phyloP scores from a whole-genome alignment of 1,284 basidiomycete species.

The Psilocybe mexicana region DNA sequence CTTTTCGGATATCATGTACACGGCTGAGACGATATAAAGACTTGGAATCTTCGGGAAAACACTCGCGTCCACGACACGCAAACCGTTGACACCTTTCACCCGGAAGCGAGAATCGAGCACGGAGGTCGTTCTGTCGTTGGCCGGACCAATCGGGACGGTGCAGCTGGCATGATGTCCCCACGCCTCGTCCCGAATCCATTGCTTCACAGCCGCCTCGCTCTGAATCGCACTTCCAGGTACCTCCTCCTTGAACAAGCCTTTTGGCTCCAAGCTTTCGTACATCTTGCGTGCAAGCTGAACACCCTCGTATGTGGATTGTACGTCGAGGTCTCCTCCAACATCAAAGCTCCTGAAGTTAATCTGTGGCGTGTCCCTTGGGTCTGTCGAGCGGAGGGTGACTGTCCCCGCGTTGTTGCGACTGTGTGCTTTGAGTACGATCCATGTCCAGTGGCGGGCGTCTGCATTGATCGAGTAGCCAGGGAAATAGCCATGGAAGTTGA shows the following conservation, averaged over 20 bases:
- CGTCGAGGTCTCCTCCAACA: constrained; percentile 7
- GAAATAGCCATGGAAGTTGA: constrained; percentile 15
- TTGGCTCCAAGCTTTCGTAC: not conserved
- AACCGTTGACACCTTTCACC: constrained; percentile 11
- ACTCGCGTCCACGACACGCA: constrained; percentile 13
- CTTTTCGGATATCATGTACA: constrained; percentile 16
- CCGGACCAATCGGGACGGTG: constrained; percentile 10
- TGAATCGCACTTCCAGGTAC: constrained; percentile 6
- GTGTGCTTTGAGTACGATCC: constrained; percentile 13
- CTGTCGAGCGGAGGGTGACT: constrained; percentile 7
- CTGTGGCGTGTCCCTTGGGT: constrained; percentile 6
- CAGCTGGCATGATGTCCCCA: constrained; percentile 15
- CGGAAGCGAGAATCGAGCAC: constrained; percentile 10
- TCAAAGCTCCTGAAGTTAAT: constrained; percentile 12
- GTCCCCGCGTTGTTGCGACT: constrained; percentile 10
- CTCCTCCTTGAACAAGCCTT: constrained; percentile 6
- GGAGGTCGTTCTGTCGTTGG: constrained; percentile 2
- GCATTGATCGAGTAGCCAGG: constrained; percentile 12
- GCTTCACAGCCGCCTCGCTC: constrained; percentile 7
- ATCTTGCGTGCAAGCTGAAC: constrained; percentile 9
- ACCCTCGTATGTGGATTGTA: constrained; percentile 6
- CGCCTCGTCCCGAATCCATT: constrained; percentile 8
- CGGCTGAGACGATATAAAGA: constrained; percentile 9
- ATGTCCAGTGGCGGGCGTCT: constrained; percentile 11
- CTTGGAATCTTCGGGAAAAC: constrained; percentile 14